phyloP scores from a whole-genome alignment of 306 rosid species.

The Abrus precatorius region DNA sequence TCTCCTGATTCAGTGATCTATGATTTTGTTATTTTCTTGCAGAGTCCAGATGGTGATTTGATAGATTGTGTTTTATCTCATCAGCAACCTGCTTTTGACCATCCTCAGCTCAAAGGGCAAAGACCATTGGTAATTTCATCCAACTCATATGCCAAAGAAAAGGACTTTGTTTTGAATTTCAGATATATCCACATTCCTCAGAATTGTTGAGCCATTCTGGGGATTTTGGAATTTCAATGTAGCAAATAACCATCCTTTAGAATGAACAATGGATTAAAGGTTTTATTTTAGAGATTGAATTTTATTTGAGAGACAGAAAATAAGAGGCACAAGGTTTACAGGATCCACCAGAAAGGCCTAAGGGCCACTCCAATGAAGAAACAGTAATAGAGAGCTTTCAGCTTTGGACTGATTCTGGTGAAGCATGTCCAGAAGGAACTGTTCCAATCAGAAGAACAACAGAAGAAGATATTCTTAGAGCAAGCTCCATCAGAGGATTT shows the following conservation, averaged over 20 bases:
- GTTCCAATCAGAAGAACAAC: slow-evolving; percentile 88
- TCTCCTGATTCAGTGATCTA: slow-evolving; percentile 43
- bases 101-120: slow-evolving; percentile 74
- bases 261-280: slow-evolving; percentile 31
- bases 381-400: slow-evolving; percentile 62
- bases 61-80: slow-evolving; percentile 88
- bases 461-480: slow-evolving; percentile 80
- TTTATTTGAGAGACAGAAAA: slow-evolving; percentile 44
- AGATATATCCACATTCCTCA: slow-evolving; percentile 29
- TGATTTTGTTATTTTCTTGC: slow-evolving; percentile 50
- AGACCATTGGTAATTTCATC: slow-evolving; percentile 81
- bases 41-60: slow-evolving; percentile 98
- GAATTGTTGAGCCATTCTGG: slow-evolving; percentile 37
- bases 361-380: slow-evolving; percentile 57
- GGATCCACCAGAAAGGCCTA: slow-evolving; percentile 95
- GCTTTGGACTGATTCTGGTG: slow-evolving; percentile 83
- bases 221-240: slow-evolving; percentile 29
- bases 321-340: slow-evolving; percentile 58
- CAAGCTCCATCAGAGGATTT: slow-evolving; percentile 74
- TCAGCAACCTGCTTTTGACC: slow-evolving; percentile 97
- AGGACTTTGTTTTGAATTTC: slow-evolving; percentile 25
- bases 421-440: slow-evolving; percentile 87
- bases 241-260: slow-evolving; percentile 3
- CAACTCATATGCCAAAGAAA: slow-evolving; percentile 4
- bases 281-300: slow-evolving; percentile 37